phyloP scores from a whole-genome alignment of 1,284 basidiomycete species.

The Rhizoctonia solani region DNA sequence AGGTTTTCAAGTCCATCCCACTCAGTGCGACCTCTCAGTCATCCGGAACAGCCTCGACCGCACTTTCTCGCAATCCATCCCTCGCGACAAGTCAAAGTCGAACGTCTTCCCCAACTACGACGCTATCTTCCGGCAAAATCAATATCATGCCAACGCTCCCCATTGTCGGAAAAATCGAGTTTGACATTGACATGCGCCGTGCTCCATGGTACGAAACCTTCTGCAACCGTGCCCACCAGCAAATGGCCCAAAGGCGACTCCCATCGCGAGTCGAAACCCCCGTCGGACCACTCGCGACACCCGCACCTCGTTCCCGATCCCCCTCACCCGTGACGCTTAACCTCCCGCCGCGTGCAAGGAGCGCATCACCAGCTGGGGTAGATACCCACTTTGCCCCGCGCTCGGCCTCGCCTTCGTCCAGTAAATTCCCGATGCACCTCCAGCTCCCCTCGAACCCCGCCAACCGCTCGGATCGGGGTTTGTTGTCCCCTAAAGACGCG shows the following conservation, averaged over 20 bases:
- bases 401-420: not conserved
- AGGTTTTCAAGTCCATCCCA: conserved; percentile 11
- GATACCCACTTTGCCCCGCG: not conserved
- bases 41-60: conserved; percentile 52
- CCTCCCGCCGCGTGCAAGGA: conserved; percentile 11
- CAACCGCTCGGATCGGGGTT: not conserved
- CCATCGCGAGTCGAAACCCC: conserved; percentile 20
- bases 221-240: conserved; percentile 10
- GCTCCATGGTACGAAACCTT: conserved; percentile 76
- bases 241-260: not conserved
- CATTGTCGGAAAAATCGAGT: conserved; percentile 85
- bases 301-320: not conserved
- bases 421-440: conserved; percentile 11
- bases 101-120: conserved; percentile 38
- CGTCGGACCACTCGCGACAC: conserved; percentile 13
- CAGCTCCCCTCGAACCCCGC: conserved; percentile 24
- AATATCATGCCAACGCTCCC: conserved; percentile 66
- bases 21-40: conserved; percentile 53
- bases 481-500: conserved; percentile 15
- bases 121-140: conserved; percentile 52
- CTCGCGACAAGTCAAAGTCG: conserved; percentile 59
- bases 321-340: conserved; percentile 1
- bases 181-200: conserved; percentile 75
- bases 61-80: conserved; percentile 51
- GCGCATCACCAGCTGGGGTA: not conserved